Base-by-base conservation (phyloP, 2,329 filamentous ascomycete species). In the Paecilomyces variotii region DNA sequence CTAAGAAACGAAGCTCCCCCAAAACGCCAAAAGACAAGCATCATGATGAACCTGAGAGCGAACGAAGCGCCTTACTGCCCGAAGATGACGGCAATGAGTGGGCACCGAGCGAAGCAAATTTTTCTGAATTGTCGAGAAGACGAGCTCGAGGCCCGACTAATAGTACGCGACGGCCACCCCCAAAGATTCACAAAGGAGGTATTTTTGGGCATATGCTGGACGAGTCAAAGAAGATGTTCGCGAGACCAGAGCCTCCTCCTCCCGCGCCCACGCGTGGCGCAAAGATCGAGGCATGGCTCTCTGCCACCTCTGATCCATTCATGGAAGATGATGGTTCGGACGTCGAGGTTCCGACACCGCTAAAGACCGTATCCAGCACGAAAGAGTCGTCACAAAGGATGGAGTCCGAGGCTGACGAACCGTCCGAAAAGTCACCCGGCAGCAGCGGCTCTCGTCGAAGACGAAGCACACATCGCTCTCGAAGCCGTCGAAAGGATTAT, bases 201-300 rank as follows among this genome's bases (percentile, higher is more conserved):
- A 71, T 79, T 28, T 69, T 79, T 54, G 72, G 67, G 50, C 78
- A 79, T 53, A 75, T 78, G 59, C 65, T 77, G 34, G 74, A 73
- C 34, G 75, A 78, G 55, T 76, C 76, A 1, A 75, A 69, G 59
- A 79, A 77, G 59, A 74, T 78, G 62, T 78, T 80, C 60, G 67
- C 69, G n/a, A 74, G 74, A 57, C 71, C 73, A 4, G 74, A 75
- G 55, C 61, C 68, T 14, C 75, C 76, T 25, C 72, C 76, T 10
- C 68, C 69, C n/a, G 61, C 63, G 9, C 65, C 65, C 14, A 66
- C 66, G 24, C 78, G 78, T 53, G 74, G 79, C 12, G 78, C 79
- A 56, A 82, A 83, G 54, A 80, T 87, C 27, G 82, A 87, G 69
- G 82, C 83, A 54, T 87, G 85, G 85, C 77, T 87, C 4, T 79